Base-by-base conservation (phyloP, 148 eudicot species). In the Fagopyrum homotropicum region DNA sequence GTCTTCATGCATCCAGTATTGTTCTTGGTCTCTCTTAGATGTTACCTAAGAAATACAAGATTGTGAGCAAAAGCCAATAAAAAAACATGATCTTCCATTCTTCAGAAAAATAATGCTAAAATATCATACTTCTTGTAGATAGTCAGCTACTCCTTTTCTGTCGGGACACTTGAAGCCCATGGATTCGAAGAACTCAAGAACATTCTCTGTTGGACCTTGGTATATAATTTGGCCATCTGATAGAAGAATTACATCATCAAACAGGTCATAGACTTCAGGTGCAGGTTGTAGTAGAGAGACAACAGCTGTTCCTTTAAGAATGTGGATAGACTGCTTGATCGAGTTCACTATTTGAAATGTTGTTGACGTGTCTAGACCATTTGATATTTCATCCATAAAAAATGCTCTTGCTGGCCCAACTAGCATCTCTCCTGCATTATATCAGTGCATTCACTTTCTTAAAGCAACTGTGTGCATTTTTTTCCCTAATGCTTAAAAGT, bases 331-430 rank as follows among this genome's bases (percentile, higher is more conserved):
- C 76, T 89, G 92, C 83, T 83, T 83, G 35, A 93, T 85, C 48
- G 92, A 90, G 69, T 90, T 93, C n/a, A 90, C 86, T 72, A 93
- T 93, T 79, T 93, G 93, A 72, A 63, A 90, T 43, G 98, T 90
- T 11, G 98, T 89, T 64, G 98, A 91, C 79, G 90, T 93, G 81
- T 93, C 98, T 75, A 93, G 75, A 57, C 98, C 97, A 61, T 94
- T 91, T 7, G 98, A 91, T 84, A 91, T 91, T 83, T 93, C 92
- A 76, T 93, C 98, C 98, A 93, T 91, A 19, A 91, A 91, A 44
- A 91, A 85, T 40, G 91, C 93, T 81, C 87, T 84, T 52, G 94
- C 87, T 72, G 97, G 97, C 56, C 97, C 94, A 73, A 91, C 97
- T 76, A 93, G 48, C 97, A 91, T 91, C 72, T 93, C 98, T 45